Evolutionary conservation across 1,284 basidiomycete genomes (phyloP), one percentile per base, ranked within the genome.

Genomic region (Wallemia mellicola): DNA sequence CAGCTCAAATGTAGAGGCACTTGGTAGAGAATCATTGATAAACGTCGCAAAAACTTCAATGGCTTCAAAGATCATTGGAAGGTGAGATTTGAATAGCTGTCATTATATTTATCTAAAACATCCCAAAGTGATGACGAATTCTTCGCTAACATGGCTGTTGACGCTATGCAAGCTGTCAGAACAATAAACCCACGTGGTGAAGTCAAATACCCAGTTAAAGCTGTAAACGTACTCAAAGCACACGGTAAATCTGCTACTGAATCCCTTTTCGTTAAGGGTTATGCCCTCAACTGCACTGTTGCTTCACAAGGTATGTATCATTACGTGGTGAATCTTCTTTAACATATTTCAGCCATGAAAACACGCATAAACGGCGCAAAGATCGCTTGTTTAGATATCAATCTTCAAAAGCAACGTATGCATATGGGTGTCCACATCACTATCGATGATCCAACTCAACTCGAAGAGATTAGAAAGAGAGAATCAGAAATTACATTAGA

Each of bases 31-130:
- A 59, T 86, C 87, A 48, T 73, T 99, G 68, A 75, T 98, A 71
- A 99, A 95, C 72, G 85, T 88, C 27, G 94, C 94, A 61, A 98
- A 94, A 76, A 99, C 94, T 57, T 89, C 84, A 64, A 98, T 99
- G 94, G 82, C 88, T 65, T 95, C 89, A 71, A 99, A 99, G 74
- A 88, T 99, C 70, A 89, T 99, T 64, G 85, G 88, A 68, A 86
- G 80, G 89, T 92, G 71, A 70, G 83, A 76, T 24, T 11, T 25
- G 38, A 48, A n/a, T 28, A 56, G 17, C 28, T 27, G 19, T 28
- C n/a, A n/a, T 26, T 27, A 32, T 32, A 33, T 24, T 25, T 27
- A 58, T 32, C 57, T 60, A 60, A 27, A 60, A 54, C 59, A 57
- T 61, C 59, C n/a, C 55, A 14, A 65, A 91, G 92, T 61, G 94